Base-by-base conservation (phyloP, 2,329 filamentous ascomycete species). In the Colletotrichum spaethianum region DNA sequence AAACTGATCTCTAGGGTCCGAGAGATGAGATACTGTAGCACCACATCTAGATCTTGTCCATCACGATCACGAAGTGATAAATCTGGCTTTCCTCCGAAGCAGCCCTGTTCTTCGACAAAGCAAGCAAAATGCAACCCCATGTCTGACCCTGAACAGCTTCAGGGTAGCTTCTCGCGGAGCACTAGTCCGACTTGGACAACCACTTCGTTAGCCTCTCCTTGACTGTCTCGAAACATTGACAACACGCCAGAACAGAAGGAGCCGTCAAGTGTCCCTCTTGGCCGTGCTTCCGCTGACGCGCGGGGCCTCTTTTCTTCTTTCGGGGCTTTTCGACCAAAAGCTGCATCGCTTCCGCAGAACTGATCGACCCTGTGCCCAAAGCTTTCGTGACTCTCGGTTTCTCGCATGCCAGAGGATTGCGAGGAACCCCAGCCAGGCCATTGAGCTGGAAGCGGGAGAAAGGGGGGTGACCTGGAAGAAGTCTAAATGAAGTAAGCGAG, bases 111-210 rank as follows among this genome's bases (percentile, higher is more conserved):
- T 42, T 18, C 40, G 33, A 42, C 16, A 67, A 36, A 46, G 63
- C 28, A 56, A 57, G 63, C 18, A 40, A 12, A 36, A 52, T 26
- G 40, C 11, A 63, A 40, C 48, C 57, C 44, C 44, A 28, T 59
- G 61, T 44, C 61, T 59, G 23, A 28, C 53, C 60, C 16, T 14
- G 26, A 40, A n/a, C 7, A 16, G 20, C 18, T 18, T 23, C 40
- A 55, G 23, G 55, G 55, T 42, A 48, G 4, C 20, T 20, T 28
- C 57, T n/a, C 42, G 36, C 31, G 60, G 66, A 48, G 48, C 52
- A 55, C 69, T 72, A 72, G 52, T 63, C 69, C 69, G 28, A 72
- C 28, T 69, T 42, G 59, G 69, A 69, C 64, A 69, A 72, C 64
- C 65, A 72, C 57, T 52, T 72, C 69, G 69, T 53, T 59, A 63